These are phyloP conservation scores for Alopecurus myosuroides DNA, from an alignment of 176 grass and related monocot species.

Conservation along the genomic window DNA sequence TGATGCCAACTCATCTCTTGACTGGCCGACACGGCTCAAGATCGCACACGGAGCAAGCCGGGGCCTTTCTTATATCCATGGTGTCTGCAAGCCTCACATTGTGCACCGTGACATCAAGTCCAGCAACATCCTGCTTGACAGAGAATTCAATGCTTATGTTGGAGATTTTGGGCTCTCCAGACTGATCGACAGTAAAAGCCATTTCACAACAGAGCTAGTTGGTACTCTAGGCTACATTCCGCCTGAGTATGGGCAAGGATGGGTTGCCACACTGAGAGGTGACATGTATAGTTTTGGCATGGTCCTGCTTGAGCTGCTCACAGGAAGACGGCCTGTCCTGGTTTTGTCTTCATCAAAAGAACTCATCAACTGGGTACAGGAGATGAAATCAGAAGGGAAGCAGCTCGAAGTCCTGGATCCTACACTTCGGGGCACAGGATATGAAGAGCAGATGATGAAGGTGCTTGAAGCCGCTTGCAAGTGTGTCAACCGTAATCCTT, in stretches of 20 bases:
- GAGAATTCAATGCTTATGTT: conserved; percentile 56
- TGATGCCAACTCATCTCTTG: conserved; percentile 35
- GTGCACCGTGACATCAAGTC: conserved; percentile 89
- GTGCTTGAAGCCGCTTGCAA: conserved; percentile 53
- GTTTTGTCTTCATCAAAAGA: conserved; percentile 38
- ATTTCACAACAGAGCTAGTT: conserved; percentile 72
- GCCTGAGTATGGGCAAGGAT: conserved; percentile 70
- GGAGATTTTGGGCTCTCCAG: conserved; percentile 78
- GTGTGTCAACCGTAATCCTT: conserved; percentile 36
- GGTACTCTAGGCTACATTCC: conserved; percentile 83
- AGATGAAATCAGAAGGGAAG: conserved; percentile 43
- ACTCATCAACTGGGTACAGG: conserved; percentile 48
- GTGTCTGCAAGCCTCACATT: conserved; percentile 63
- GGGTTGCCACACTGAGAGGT: conserved; percentile 63
- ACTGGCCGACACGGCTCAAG: conserved; percentile 54
- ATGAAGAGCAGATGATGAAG: conserved; percentile 60
- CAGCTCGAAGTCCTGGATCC: conserved; percentile 46
- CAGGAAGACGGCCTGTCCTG: conserved; percentile 46
- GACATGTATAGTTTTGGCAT: conserved; percentile 86
- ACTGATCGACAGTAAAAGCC: conserved; percentile 61
- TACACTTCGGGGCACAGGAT: conserved; percentile 22
- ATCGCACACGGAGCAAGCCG: conserved; percentile 57
- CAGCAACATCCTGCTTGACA: conserved; percentile 69
- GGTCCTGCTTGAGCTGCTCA: conserved; percentile 73
- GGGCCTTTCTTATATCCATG: conserved; percentile 68